Evolutionary conservation across 108 stramenopile genomes (phyloP).

Genomic region (Fistulifera solaris): DNA sequence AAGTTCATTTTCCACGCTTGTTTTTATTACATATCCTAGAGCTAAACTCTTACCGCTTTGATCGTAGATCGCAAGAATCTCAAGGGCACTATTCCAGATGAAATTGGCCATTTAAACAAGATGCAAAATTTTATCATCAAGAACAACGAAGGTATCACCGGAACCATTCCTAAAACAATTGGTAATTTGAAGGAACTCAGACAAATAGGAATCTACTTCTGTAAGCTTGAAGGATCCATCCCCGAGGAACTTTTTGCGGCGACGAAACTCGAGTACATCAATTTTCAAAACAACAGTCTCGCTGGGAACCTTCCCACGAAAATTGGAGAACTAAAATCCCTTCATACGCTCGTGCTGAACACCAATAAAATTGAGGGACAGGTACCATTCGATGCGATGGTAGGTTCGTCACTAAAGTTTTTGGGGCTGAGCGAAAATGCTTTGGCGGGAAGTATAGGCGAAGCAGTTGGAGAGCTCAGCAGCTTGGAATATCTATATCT

Average conservation of each 20-base stretch:
- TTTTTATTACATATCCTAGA: no score
- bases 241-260: slow-evolving; percentile 24
- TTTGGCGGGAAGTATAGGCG: slow-evolving; percentile 39
- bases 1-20: slow-evolving; percentile 2
- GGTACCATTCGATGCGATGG: slow-evolving; percentile 25
- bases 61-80: slow-evolving; percentile 9
- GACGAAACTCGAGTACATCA: slow-evolving; percentile 25
- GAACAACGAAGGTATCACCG: slow-evolving; percentile 28
- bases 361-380: slow-evolving; percentile 45
- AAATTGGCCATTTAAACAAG: not conserved
- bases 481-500: slow-evolving; percentile 50
- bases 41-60: no score
- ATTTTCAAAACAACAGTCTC: slow-evolving; percentile 28
- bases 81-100: not conserved
- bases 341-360: slow-evolving; percentile 31
- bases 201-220: slow-evolving; percentile 12
- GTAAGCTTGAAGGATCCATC: slow-evolving; percentile 26
- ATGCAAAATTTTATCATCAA: slow-evolving; percentile 30
- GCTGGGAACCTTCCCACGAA: slow-evolving; percentile 38
- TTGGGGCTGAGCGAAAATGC: slow-evolving; percentile 51
- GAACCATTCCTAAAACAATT: slow-evolving; percentile 11
- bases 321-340: slow-evolving; percentile 17
- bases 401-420: slow-evolving; percentile 37
- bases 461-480: slow-evolving; percentile 19
- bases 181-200: slow-evolving; percentile 8